phyloP scores from a whole-genome alignment of 2,329 filamentous ascomycete species.

The Penicillium freii region DNA sequence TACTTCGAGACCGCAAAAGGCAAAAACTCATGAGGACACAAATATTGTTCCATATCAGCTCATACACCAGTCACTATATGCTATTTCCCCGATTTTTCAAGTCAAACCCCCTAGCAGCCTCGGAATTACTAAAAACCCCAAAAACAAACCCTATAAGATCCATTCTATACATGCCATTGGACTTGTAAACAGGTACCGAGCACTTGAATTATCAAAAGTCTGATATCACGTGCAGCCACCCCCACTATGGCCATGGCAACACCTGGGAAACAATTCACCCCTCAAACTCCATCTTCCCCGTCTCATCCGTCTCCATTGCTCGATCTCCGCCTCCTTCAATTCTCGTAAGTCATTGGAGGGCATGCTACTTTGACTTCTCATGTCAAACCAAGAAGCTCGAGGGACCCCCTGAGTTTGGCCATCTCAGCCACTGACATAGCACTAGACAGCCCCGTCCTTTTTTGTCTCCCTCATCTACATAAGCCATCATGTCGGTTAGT shows the following conservation, averaged over 20 bases:
- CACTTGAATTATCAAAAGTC: slow-evolving; percentile 19
- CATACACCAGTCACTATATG: not conserved
- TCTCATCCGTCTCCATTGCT: slow-evolving; percentile 20
- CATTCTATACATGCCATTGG: not conserved
- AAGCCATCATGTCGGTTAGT: slow-evolving; percentile 38
- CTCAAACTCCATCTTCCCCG: slow-evolving; percentile 33
- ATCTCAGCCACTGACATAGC: slow-evolving; percentile 32
- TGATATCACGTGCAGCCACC: slow-evolving; percentile 26
- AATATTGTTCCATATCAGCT: too few relatives aligned
- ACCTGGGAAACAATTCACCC: slow-evolving; percentile 34
- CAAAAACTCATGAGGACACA: not conserved
- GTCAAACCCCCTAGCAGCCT: not conserved
- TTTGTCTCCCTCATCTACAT: slow-evolving; percentile 21
- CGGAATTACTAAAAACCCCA: not conserved
- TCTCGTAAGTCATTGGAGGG: slow-evolving; percentile 9
- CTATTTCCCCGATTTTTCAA: not conserved
- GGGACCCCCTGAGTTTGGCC: not conserved
- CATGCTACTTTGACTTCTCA: not conserved
- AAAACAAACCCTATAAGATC: not conserved
- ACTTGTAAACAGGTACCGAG: not conserved
- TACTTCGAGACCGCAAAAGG: not conserved
- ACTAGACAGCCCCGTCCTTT: slow-evolving; percentile 26
- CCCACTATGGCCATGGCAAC: slow-evolving; percentile 36
- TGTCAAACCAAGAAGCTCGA: not conserved
- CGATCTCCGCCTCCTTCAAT: slow-evolving; percentile 8